These are phyloP conservation scores for Sporothrix sp. DNA, from an alignment of 2,329 filamentous ascomycete species.

Conservation along the genomic window DNA sequence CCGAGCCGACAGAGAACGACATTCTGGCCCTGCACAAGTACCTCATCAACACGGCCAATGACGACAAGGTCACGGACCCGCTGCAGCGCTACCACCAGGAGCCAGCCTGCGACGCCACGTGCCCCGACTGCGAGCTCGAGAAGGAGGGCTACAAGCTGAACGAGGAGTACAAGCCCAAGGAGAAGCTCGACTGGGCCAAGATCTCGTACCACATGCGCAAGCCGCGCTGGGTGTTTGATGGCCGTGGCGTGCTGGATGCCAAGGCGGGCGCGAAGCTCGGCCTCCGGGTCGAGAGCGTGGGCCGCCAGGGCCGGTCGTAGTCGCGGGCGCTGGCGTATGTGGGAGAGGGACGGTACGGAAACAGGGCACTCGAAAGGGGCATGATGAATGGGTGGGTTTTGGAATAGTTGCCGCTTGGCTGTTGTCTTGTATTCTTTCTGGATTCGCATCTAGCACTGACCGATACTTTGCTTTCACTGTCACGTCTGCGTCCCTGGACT, in stretches of 20 bases:
- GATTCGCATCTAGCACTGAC: too few species aligned
- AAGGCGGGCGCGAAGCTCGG: conserved; percentile 40
- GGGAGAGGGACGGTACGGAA: too few species aligned
- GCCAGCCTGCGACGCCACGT: conserved; percentile 36
- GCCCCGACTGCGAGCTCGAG: conserved; percentile 38
- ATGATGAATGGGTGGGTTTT: too few species aligned
- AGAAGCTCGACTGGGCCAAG: conserved; percentile 41
- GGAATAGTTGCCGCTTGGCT: not conserved
- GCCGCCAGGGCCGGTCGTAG: conserved; percentile 28
- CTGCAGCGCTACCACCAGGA: conserved; percentile 35
- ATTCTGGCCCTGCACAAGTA: conserved; percentile 39
- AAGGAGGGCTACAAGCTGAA: conserved; percentile 18
- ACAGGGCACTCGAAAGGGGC: too few species aligned
- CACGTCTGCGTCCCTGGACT: too few species aligned
- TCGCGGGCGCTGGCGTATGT: conserved; percentile 1
- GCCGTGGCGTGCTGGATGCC: conserved; percentile 43
- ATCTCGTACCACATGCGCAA: conserved; percentile 41
- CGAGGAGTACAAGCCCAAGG: conserved; percentile 36
- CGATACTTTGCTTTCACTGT: too few species aligned
- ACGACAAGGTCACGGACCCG: conserved; percentile 30
- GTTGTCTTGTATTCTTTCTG: not conserved
- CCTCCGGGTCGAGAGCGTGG: conserved; percentile 43
- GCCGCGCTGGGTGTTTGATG: conserved; percentile 48
- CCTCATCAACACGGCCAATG: conserved; percentile 27
- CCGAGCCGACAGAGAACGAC: conserved; percentile 33